A percentile compares a stretch with the other conserved stretches of the same genome.
phyloP scores from a whole-genome alignment of 371 early-diverging fungal genomes.

The Apophysomyces variabilis region DNA sequence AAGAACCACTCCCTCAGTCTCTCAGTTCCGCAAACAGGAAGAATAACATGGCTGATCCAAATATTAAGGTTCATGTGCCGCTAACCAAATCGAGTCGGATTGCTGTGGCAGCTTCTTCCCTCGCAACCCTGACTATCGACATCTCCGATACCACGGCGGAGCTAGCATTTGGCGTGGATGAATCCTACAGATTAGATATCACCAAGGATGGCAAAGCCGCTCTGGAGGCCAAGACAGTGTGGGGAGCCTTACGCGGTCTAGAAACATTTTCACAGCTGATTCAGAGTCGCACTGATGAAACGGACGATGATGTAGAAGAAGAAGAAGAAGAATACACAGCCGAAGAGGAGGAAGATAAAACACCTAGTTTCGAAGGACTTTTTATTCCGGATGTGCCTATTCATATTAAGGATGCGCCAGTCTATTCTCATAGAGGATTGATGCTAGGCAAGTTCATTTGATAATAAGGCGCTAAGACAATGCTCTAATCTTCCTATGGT shows the following conservation, averaged over 20 bases:
- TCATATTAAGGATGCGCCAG: slow-evolving; percentile 70
- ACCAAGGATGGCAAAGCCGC: slow-evolving; percentile 41
- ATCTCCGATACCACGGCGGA: slow-evolving; percentile 40
- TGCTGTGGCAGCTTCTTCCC: neutral
- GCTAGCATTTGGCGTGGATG: slow-evolving; percentile 57
- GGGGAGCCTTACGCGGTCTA: slow-evolving; percentile 78
- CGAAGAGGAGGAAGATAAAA: slow-evolving; percentile 26
- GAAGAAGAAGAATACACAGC: slow-evolving; percentile 19
- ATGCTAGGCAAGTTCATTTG: slow-evolving; percentile 47
- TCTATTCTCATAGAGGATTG: slow-evolving; percentile 74
- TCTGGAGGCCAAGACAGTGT: slow-evolving; percentile 68
- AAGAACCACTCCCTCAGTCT: slow-evolving; percentile 6
- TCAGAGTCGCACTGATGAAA: slow-evolving; percentile 29
- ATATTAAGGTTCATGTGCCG: slow-evolving; percentile 32
- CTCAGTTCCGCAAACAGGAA: no score
- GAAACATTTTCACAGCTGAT: slow-evolving; percentile 79
- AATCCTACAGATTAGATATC: slow-evolving; percentile 68
- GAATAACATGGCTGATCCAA: neutral
- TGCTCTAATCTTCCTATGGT: neutral
- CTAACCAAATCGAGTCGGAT: slow-evolving; percentile 12
- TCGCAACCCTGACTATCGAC: slow-evolving; percentile 33
- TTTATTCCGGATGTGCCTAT: slow-evolving; percentile 64
- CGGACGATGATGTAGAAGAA: neutral
- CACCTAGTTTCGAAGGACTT: slow-evolving; percentile 17
- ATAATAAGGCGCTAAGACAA: neutral